phyloP scores from a whole-genome alignment of 2,329 filamentous ascomycete genomes.

The Colletotrichum sp. region DNA sequence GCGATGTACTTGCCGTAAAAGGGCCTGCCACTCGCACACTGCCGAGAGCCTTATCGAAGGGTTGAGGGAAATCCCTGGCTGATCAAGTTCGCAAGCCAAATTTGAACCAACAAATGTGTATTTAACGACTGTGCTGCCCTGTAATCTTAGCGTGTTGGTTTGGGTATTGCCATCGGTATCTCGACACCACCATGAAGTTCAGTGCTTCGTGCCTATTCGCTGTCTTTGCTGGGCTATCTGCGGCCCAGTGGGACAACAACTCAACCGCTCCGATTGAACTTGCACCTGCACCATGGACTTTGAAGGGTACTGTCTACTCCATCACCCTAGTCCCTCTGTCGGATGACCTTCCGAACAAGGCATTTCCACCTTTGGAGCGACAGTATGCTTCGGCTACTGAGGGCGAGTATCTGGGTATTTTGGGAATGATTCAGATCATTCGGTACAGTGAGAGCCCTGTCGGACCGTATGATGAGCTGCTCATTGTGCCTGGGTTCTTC shows the following conservation, averaged over 20 bases:
- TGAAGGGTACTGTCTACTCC: conserved; percentile 22
- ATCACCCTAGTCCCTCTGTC: conserved; percentile 12
- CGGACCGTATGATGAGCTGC: conserved; percentile 58
- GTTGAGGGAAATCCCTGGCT: not conserved
- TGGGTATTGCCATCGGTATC: too few species aligned
- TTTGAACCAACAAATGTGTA: not conserved
- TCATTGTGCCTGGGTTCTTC: conserved; percentile 51
- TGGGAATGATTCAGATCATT: conserved; percentile 54
- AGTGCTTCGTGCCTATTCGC: not conserved
- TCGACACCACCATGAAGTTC: not conserved
- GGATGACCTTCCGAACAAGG: conserved; percentile 10
- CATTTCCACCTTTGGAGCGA: not conserved
- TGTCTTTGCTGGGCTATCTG: not conserved
- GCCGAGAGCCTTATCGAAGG: not conserved
- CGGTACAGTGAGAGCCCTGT: conserved; percentile 55
- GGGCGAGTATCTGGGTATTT: conserved; percentile 44
- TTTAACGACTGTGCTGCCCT: not conserved
- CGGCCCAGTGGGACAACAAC: conserved; percentile 14
- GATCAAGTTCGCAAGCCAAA: too few species aligned
- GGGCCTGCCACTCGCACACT: not conserved
- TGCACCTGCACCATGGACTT: conserved; percentile 22
- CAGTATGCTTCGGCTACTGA: conserved; percentile 17
- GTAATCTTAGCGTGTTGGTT: not conserved
- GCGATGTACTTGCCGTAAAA: not conserved
- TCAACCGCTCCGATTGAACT: conserved; percentile 12